A percentile compares a stretch with the other conserved stretches of the same genome.
phyloP scores from a whole-genome alignment of 2,329 filamentous ascomycete species.

The Aureobasidium namibiae region DNA sequence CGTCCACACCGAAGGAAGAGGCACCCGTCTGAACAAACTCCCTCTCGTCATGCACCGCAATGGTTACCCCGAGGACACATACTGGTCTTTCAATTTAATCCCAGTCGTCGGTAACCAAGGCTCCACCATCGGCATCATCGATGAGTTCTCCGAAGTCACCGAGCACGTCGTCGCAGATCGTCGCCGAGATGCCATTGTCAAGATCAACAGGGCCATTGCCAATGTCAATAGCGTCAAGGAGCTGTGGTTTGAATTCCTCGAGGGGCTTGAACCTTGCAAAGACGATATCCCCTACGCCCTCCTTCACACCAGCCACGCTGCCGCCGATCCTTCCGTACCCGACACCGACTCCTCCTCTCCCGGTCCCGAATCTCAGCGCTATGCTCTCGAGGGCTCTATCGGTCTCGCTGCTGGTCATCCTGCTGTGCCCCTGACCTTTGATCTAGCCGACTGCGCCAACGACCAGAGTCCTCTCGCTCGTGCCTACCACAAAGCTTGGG shows the following conservation, averaged over 20 bases:
- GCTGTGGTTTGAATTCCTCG: slow-evolving; percentile 15
- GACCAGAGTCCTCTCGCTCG: not conserved
- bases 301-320: slow-evolving; percentile 13
- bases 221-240: slow-evolving; percentile 12
- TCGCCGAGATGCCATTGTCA: slow-evolving; percentile 12
- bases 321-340: not conserved
- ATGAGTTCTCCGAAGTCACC: slow-evolving; percentile 16
- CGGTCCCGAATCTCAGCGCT: not conserved
- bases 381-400: not conserved
- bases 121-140: slow-evolving; percentile 10
- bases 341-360: not conserved
- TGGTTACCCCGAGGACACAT: slow-evolving; percentile 24
- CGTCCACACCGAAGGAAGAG: slow-evolving; percentile 20
- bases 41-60: slow-evolving; percentile 21
- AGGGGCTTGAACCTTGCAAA: slow-evolving; percentile 11
- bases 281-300: slow-evolving; percentile 16
- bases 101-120: slow-evolving; percentile 19
- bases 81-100: slow-evolving; percentile 22
- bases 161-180: slow-evolving; percentile 11
- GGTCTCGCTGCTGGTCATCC: not conserved
- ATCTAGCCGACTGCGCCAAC: not conserved
- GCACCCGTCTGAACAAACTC: slow-evolving; percentile 16
- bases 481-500: slow-evolving; percentile 1
- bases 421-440: not conserved
- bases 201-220: slow-evolving; percentile 8